Percentiles rank a stretch among this genome's conserved stretches.
These are phyloP conservation scores for Yarrowia divulgata DNA, from an alignment of 805 yeast genomes.

Conservation along the genomic window DNA sequence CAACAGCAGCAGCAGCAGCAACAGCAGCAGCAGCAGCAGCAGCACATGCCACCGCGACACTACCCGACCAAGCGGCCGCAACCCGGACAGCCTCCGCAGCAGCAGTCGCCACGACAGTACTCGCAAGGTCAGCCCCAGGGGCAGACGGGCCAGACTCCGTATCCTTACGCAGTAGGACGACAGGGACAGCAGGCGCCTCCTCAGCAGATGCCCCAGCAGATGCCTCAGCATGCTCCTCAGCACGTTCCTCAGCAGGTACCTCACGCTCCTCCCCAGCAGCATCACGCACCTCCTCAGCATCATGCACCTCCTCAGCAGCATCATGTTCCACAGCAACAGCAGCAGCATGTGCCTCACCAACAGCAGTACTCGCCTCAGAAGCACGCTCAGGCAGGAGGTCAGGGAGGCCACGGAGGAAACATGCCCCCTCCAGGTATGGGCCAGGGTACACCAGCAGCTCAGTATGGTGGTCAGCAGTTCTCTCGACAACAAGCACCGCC, in stretches of 20 bases:
- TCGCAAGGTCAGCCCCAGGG: constrained; percentile 15
- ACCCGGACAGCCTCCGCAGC: constrained; percentile 14
- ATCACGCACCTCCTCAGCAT: constrained; percentile 6
- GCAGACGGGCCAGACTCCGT: constrained; percentile 19
- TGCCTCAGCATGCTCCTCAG: constrained; percentile 4
- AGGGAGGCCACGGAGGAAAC: constrained; percentile 4
- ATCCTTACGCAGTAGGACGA: constrained; percentile 12
- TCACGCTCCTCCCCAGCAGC: constrained; percentile 15
- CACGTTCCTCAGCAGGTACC: background rate
- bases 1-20: constrained; percentile 31
- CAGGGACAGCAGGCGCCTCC: constrained; percentile 21
- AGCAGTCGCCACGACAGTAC: background rate
- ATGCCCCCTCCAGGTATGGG: constrained; percentile 1
- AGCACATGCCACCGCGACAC: constrained; percentile 35
- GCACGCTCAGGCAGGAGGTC: constrained; percentile 3
- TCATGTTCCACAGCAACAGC: background rate
- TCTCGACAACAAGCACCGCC: constrained; percentile 19
- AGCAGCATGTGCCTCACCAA: background rate
- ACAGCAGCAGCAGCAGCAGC: constrained; percentile 37
- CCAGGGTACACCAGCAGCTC: constrained; percentile 13
- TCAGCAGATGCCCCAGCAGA: background rate
- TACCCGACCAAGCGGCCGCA: constrained; percentile 27
- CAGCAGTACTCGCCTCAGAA: constrained; percentile 22
- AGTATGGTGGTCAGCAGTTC: constrained; percentile 6
- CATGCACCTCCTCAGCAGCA: constrained; percentile 9